Base-by-base conservation (phyloP, 805 yeast species). In the Yamadazyma akitaensis region DNA sequence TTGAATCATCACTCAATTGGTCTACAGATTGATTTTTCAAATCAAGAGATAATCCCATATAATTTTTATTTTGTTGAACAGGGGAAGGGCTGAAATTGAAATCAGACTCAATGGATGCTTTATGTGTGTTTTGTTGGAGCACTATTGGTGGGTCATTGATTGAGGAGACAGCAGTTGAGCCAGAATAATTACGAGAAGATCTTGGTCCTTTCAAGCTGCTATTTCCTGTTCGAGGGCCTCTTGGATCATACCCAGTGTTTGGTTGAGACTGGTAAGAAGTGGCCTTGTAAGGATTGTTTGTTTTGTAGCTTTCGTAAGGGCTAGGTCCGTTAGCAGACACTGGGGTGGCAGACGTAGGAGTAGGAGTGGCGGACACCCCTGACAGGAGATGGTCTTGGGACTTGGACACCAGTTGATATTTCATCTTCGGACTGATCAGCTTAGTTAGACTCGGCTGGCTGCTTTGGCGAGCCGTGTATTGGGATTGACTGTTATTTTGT, bases 41-140 rank as follows among this genome's bases (percentile, higher is more conserved):
- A 32, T 57, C 50, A 30, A 62, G 53, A 16, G 57, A 55, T 26
- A 62, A 49, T 37, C 58, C 60, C 56, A 58, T 62, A 44, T 53
- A 45, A 44, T 63, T 63, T 39, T 56, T 60, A 13, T 43, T 39
- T 21, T 40, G 46, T n/a, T 38, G 18, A 37, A 31, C 40, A 14
- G 51, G 40, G 17, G 40, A 43, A 10, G 62, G 60, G 11, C 50
- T 51, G 49, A 54, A 55, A 42, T 53, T 40, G 36, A 57, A 59
- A 19, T 46, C 49, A 14, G 49, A 42, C 5, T 19, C 25, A 4
- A 42, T 12, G 14, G 41, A 46, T 3, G 43, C 40, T 7, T 39
- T 35, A 13, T 25, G 30, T 18, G 49, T 17, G 18, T 46, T 36
- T 25, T 48, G 52, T 28, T 46, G 41, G 10, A 44, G 14, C 5